Evolutionary conservation across 257 asterid species (phyloP).

Genomic region (Capsicum pubescens): DNA sequence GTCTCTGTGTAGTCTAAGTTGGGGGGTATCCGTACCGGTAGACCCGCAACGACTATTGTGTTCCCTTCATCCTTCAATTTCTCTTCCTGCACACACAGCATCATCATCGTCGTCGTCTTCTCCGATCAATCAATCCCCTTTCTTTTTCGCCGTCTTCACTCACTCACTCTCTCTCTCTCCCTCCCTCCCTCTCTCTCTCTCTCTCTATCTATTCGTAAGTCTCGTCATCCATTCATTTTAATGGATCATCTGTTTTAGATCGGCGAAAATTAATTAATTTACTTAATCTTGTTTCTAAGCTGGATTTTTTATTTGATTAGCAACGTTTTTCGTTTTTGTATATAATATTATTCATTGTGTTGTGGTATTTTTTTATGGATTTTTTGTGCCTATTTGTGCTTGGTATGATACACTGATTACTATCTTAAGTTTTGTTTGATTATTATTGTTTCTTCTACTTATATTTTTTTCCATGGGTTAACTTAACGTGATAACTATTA

Average conservation of each 20-base stretch:
- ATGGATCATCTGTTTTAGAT: conserved; percentile 16
- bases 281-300: neutral
- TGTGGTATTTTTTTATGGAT: conserved; percentile 1
- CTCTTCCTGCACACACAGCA: conserved; percentile 15
- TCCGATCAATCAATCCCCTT: conserved; percentile 30
- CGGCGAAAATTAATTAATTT: neutral
- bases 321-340: neutral
- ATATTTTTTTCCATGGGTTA: neutral
- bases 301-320: neutral
- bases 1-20: conserved; percentile 31
- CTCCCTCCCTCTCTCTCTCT: conserved; percentile 9
- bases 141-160: neutral
- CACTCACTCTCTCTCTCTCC: neutral
- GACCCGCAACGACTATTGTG: conserved; percentile 33
- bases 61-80: neutral
- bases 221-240: neutral
- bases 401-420: neutral
- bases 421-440: neutral
- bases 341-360: neutral
- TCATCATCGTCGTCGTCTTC: conserved; percentile 31
- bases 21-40: conserved; percentile 20
- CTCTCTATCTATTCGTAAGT: conserved; percentile 29
- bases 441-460: neutral
- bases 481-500: neutral
- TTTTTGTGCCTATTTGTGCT: neutral